Evolutionary conservation across 305 asterid species (phyloP).

Genomic region (Fraxinus angustifolia): DNA sequence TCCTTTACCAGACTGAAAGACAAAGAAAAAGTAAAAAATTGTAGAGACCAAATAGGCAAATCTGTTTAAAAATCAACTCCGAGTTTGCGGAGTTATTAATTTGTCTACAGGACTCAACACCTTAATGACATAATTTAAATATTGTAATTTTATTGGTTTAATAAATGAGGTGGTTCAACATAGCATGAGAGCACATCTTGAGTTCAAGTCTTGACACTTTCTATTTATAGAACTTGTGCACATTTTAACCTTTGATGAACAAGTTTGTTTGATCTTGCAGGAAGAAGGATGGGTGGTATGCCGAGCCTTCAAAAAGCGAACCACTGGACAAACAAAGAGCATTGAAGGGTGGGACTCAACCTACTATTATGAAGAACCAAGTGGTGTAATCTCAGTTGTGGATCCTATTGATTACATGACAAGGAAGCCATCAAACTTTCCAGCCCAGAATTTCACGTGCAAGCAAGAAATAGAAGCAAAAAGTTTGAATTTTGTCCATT

Average conservation of each 20-base stretch:
- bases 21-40: background rate
- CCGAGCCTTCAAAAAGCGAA: slow-evolving; percentile 72
- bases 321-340: slow-evolving; percentile 43
- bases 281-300: slow-evolving; percentile 94
- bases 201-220: background rate
- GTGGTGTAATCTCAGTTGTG: slow-evolving; percentile 22
- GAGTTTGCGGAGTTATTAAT: background rate
- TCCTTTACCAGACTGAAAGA: background rate
- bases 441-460: slow-evolving; percentile 32
- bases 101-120: background rate
- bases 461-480: slow-evolving; percentile 46
- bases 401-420: slow-evolving; percentile 37
- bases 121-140: background rate
- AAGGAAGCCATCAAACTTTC: slow-evolving; percentile 25
- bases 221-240: background rate
- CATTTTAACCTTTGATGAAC: background rate
- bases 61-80: background rate
- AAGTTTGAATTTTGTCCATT: slow-evolving; percentile 24
- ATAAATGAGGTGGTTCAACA: background rate
- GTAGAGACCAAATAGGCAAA: background rate
- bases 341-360: slow-evolving; percentile 52
- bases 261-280: slow-evolving; percentile 31
- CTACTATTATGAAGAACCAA: slow-evolving; percentile 43
- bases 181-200: background rate
- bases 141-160: background rate